These are phyloP conservation scores for Aspergillus amoenus DNA, from an alignment of 2,329 filamentous ascomycete species.

Conservation along the genomic window DNA sequence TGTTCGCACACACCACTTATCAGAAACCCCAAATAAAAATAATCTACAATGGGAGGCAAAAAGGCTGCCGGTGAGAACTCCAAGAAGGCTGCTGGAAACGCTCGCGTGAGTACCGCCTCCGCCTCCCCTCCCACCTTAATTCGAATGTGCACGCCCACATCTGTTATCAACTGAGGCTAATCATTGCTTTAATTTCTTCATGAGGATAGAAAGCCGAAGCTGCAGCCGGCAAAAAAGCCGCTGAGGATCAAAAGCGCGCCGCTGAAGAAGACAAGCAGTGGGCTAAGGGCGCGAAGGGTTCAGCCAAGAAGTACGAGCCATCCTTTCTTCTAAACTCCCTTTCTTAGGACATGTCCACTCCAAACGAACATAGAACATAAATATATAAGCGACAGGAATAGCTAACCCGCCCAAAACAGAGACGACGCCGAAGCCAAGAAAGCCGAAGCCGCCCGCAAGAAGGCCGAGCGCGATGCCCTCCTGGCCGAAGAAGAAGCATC, in stretches of 20 bases:
- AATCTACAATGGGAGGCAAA: constrained; percentile 68
- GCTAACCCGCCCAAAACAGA: constrained; percentile 47
- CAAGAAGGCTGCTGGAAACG: constrained; percentile 88
- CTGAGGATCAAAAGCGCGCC: constrained; percentile 64
- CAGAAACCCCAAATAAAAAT: neutral
- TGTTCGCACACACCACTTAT: no score
- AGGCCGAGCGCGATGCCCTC: constrained; percentile 84
- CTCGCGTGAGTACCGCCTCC: constrained; percentile 45
- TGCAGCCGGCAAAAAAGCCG: constrained; percentile 76
- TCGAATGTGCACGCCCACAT: constrained; percentile 19
- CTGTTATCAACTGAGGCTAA: neutral
- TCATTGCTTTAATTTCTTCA: neutral
- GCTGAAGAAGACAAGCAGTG: constrained; percentile 73
- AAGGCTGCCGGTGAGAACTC: constrained; percentile 66
- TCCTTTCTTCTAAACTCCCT: neutral
- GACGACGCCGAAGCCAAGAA: constrained; percentile 83
- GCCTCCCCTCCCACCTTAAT: constrained; percentile 20
- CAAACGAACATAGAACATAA: neutral
- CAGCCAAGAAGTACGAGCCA: constrained; percentile 74
- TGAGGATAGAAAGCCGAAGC: constrained; percentile 75
- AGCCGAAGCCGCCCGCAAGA: constrained; percentile 79
- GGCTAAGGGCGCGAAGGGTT: constrained; percentile 81
- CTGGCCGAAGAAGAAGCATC: constrained; percentile 78
- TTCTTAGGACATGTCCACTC: neutral
- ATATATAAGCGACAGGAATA: neutral